Evolutionary conservation across 192 early-diverging fungal genomes (phyloP).

Genomic region (Coemansia sp.): DNA sequence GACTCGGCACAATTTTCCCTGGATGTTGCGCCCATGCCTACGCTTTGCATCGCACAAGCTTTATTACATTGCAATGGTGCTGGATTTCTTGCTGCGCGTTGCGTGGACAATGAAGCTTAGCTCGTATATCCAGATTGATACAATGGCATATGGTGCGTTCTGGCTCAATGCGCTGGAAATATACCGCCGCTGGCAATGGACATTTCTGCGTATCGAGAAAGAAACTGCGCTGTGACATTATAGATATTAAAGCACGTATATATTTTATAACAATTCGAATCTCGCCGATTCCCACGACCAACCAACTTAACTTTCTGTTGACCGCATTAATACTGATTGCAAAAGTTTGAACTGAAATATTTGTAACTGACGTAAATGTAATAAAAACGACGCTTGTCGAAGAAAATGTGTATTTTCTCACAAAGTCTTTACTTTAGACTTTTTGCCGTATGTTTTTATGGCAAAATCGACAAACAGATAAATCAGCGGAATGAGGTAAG

Average conservation of each 20-base stretch:
- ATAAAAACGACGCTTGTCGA: too few species aligned
- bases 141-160: conserved; percentile 71
- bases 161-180: conserved; percentile 82
- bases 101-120: conserved; percentile 82
- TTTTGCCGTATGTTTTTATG: conserved; percentile 66
- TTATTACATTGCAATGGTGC: conserved; percentile 78
- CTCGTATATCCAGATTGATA: conserved; percentile 61
- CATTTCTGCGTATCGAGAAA: conserved; percentile 85
- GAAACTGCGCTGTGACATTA: conserved; percentile 20
- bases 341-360: too few species aligned
- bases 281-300: too few species aligned
- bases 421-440: conserved; percentile 33
- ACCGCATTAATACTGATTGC: too few species aligned
- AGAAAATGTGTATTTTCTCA: background rate
- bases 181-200: conserved; percentile 89
- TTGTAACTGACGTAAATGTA: too few species aligned
- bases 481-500: conserved; percentile 75
- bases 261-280: background rate
- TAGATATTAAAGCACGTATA: background rate
- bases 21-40: conserved; percentile 59
- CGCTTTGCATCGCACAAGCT: conserved; percentile 63
- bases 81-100: conserved; percentile 80
- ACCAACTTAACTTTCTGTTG: too few species aligned
- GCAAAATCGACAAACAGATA: conserved; percentile 84
- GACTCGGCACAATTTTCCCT: conserved; percentile 14